Percentiles rank a stretch among this genome's conserved stretches.
Evolutionary conservation across 208 protist species (phyloP).

Genomic region (Trypanosoma cruzi): DNA sequence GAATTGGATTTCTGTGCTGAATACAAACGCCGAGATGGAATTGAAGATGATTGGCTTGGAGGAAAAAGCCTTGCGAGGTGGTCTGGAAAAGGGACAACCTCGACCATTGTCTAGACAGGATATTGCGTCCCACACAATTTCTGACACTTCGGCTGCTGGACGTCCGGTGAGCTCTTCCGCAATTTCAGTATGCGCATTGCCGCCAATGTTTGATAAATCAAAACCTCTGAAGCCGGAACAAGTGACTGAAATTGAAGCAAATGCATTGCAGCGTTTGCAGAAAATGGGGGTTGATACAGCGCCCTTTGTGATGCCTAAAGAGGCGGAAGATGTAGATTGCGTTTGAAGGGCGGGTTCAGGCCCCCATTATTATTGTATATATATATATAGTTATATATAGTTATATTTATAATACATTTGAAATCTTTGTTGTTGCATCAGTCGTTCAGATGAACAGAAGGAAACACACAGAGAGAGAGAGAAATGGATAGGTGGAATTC

Average conservation of each 20-base stretch:
- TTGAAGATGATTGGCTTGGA: slow-evolving; percentile 49
- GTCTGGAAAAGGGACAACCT: slow-evolving; percentile 23
- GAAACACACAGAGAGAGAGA: too few relatives aligned
- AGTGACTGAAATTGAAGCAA: slow-evolving; percentile 70
- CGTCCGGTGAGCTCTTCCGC: not conserved
- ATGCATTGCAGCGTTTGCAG: slow-evolving; percentile 56
- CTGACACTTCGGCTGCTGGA: not conserved
- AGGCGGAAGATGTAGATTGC: slow-evolving; percentile 11
- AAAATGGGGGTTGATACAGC: slow-evolving; percentile 66
- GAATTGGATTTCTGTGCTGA: slow-evolving; percentile 74
- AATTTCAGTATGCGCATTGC: not conserved
- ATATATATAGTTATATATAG: not conserved
- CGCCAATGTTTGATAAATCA: slow-evolving; percentile 12
- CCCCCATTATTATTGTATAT: too few relatives aligned
- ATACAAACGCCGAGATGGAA: slow-evolving; percentile 68
- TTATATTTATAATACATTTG: too few relatives aligned
- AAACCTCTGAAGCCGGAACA: slow-evolving; percentile 65
- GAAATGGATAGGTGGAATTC: too few relatives aligned
- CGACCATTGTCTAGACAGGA: slow-evolving; percentile 8
- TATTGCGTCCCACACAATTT: not conserved
- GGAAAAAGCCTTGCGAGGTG: slow-evolving; percentile 43
- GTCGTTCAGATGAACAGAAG: too few relatives aligned
- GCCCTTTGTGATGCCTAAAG: slow-evolving; percentile 28
- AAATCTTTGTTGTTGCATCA: too few relatives aligned
- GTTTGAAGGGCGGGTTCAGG: not conserved